Conservation (phyloP, 2,329 filamentous ascomycete species). For the Penicillium sp. region DNA sequence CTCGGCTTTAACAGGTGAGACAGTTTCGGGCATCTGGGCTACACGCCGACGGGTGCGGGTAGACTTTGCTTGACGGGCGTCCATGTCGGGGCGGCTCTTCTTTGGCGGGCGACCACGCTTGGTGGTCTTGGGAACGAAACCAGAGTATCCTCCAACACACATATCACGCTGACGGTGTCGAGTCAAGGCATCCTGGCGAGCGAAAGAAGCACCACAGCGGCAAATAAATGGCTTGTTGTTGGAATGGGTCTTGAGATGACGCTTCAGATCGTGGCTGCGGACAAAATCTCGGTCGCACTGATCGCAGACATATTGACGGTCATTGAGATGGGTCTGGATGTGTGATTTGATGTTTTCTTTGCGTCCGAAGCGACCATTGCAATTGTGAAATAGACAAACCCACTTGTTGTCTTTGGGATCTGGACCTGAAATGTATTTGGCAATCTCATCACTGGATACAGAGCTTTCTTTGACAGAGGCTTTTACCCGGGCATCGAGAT, state of each 20-base stretch:
- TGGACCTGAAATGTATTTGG: slow-evolving; percentile 65
- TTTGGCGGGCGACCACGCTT: slow-evolving; percentile 59
- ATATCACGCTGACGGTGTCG: slow-evolving; percentile 91
- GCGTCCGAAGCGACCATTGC: slow-evolving; percentile 85
- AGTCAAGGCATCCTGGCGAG: slow-evolving; percentile 88
- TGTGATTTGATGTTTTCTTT: slow-evolving; percentile 99
- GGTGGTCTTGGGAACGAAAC: slow-evolving; percentile 60
- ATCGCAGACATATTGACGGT: slow-evolving; percentile 90
- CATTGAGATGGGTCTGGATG: slow-evolving; percentile 94
- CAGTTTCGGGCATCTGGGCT: slow-evolving; percentile 32
- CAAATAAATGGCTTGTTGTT: slow-evolving; percentile 94
- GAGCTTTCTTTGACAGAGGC: slow-evolving; percentile 70
- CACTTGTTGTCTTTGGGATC: slow-evolving; percentile 70
- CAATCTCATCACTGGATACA: slow-evolving; percentile 78
- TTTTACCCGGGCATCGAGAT: slow-evolving; percentile 52
- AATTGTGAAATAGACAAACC: slow-evolving; percentile 69
- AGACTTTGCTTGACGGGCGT: slow-evolving; percentile 53
- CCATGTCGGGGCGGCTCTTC: slow-evolving; percentile 57
- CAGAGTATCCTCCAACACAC: slow-evolving; percentile 92
- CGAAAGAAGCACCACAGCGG: slow-evolving; percentile 89
- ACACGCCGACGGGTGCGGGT: slow-evolving; percentile 46
- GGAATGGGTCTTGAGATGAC: slow-evolving; percentile 95
- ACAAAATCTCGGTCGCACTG: slow-evolving; percentile 95
- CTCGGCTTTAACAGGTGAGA: slow-evolving; percentile 20
- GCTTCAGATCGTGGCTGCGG: slow-evolving; percentile 91